Evolutionary conservation across 805 yeast species (phyloP).

Genomic region (Monosporozyma aquatica): DNA sequence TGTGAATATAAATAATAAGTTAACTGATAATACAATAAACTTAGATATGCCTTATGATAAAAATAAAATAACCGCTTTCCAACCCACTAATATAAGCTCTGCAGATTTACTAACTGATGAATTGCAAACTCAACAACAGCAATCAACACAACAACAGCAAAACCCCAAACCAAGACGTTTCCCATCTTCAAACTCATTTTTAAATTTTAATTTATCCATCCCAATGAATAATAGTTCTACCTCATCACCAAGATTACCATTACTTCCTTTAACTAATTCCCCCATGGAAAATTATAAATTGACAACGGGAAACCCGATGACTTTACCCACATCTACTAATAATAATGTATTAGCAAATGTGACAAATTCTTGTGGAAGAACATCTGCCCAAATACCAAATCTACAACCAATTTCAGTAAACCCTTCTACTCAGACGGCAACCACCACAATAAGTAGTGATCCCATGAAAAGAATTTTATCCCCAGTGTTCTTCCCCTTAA

Average conservation of each 20-base stretch:
- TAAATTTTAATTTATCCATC: background rate
- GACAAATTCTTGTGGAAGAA: background rate
- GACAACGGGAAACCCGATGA: background rate
- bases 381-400: background rate
- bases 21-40: background rate
- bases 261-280: background rate
- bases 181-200: background rate
- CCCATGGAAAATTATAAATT: conserved; percentile 2
- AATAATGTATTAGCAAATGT: background rate
- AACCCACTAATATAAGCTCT: background rate
- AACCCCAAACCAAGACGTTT: background rate
- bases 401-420: background rate
- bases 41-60: background rate
- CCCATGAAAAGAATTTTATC: conserved; percentile 20
- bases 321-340: background rate
- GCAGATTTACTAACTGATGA: background rate
- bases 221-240: background rate
- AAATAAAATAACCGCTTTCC: background rate
- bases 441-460: background rate
- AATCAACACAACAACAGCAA: no score
- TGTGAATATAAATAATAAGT: background rate
- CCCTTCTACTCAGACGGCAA: conserved; percentile 9
- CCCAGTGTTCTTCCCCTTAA: conserved; percentile 25
- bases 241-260: background rate
- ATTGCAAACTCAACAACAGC: background rate